Base-by-base conservation (phyloP, 305 asterid species). In the Fraxinus nigra region DNA sequence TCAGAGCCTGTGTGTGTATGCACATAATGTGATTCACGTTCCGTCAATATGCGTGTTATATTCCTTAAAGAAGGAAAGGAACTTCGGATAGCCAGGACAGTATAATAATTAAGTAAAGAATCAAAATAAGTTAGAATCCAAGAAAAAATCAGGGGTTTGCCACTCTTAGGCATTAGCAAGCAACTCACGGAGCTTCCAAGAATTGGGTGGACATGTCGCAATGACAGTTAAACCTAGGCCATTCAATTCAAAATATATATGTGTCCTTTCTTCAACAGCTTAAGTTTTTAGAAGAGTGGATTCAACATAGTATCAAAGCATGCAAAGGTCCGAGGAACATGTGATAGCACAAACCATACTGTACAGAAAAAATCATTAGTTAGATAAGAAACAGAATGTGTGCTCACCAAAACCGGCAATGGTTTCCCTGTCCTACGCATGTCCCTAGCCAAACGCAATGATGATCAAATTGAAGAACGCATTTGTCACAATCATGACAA, bases 381-480 rank as follows among this genome's bases (percentile, higher is more conserved):
- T 28, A 26, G 75, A 67, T 67, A 76, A 78, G 7, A 72, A 78
- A 65, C 65, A 37, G 59, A 82, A 84, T 14, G 34, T 32, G 72
- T 24, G 81, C 97, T 86, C 81, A 96, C 99, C 98, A 96, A 87
- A 94, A 96, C 46, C 90, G 94, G 51, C 94, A 90, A 87, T 96
- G 99, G 89, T 96, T 96, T 73, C 93, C 89, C 86, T 87, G 98
- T 77, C 99, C 99, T 76, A 96, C 81, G 87, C 99, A 96, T 56
- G 95, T 90, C 78, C 99, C 99, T 72, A 96, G 98, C 98, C 99
- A 96, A 85, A 91, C 98, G 79, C 99, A 96, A 75, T 96, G 99
- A 92, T 96, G 99, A 91, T 96, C 99, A 90, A 93, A 96, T 85
- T 92, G 97, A 90, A 96, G 98, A 85, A 96, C 93, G 40, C 99